Evolutionary conservation across 352 stramenopile genomes (phyloP).

Genomic region (Globisporangium cederbergense): DNA sequence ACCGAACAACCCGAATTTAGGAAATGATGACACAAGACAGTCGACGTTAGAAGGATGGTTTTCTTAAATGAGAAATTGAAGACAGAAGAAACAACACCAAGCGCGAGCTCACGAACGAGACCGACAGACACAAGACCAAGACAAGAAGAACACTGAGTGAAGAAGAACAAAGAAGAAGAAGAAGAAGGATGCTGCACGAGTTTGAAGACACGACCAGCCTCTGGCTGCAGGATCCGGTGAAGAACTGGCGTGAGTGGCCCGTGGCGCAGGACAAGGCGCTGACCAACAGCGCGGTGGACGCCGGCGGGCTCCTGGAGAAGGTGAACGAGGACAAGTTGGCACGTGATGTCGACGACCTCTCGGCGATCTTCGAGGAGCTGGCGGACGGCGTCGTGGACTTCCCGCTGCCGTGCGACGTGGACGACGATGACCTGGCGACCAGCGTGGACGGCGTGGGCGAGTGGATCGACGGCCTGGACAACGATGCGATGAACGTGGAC

Average conservation of each 20-base stretch:
- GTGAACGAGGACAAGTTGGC: slow-evolving; percentile 68
- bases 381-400: slow-evolving; percentile 60
- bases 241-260: slow-evolving; percentile 49
- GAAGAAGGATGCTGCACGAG: slow-evolving; percentile 55
- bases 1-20: slow-evolving; percentile 56
- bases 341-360: slow-evolving; percentile 73
- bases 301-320: slow-evolving; percentile 52
- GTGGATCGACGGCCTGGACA: slow-evolving; percentile 69
- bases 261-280: slow-evolving; percentile 39
- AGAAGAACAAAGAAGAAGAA: slow-evolving; percentile 32
- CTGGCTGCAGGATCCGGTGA: slow-evolving; percentile 53
- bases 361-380: slow-evolving; percentile 69
- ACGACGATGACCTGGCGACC: slow-evolving; percentile 32
- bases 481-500: slow-evolving; percentile 66
- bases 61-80: slow-evolving; percentile 77
- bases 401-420: slow-evolving; percentile 45
- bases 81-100: slow-evolving; percentile 42
- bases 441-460: slow-evolving; percentile 26
- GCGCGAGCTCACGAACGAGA: slow-evolving; percentile 13
- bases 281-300: slow-evolving; percentile 11
- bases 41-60: slow-evolving; percentile 81
- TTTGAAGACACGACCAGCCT: slow-evolving; percentile 46
- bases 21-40: slow-evolving; percentile 72
- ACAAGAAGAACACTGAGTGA: slow-evolving; percentile 24
- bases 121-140: slow-evolving; percentile 37